Evolutionary conservation across 805 yeast genomes (phyloP).

Genomic region (Candida ipomoeae): DNA sequence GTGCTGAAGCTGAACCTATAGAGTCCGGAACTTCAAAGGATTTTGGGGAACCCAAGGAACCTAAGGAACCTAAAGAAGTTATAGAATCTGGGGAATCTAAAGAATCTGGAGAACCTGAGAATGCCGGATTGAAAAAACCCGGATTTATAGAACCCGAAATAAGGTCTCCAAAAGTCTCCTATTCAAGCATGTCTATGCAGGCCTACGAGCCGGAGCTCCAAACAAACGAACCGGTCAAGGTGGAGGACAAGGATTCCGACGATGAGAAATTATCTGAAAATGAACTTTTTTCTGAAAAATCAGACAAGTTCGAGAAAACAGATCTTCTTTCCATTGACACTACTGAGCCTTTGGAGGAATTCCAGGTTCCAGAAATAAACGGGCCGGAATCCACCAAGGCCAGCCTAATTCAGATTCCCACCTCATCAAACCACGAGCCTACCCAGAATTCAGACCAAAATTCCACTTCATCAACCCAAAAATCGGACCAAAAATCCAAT

Average conservation of each 20-base stretch:
- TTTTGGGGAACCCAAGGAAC: background rate
- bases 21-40: no score
- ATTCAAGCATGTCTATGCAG: background rate
- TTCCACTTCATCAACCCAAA: no score
- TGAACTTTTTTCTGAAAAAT: background rate
- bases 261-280: background rate
- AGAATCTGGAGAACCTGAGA: background rate
- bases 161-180: background rate
- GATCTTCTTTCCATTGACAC: conserved; percentile 8
- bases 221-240: background rate
- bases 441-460: no score
- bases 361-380: conserved; percentile 3
- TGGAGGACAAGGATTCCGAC: background rate
- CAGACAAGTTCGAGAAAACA: background rate
- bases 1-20: no score
- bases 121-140: background rate
- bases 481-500: no score
- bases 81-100: background rate
- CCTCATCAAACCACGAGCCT: no score
- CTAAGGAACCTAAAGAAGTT: background rate
- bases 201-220: conserved; percentile 1
- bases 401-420: no score
- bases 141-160: background rate
- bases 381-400: no score
- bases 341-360: conserved; percentile 11